These are phyloP conservation scores for Biscogniauxia marginata DNA, from an alignment of 2,329 filamentous ascomycete genomes.

Conservation along the genomic window DNA sequence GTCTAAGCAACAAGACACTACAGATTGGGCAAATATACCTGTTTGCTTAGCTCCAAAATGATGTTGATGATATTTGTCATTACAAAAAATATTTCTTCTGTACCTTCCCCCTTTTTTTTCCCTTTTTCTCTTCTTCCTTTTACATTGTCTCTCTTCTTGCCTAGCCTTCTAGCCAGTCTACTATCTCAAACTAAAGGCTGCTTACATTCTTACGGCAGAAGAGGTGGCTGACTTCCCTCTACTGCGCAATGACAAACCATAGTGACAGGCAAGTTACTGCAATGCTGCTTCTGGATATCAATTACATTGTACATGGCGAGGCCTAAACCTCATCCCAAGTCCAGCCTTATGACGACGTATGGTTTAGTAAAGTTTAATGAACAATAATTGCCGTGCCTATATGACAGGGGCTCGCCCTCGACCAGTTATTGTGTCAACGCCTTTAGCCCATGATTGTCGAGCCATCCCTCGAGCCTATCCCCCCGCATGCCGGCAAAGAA, in stretches of 20 bases:
- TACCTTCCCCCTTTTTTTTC: not conserved
- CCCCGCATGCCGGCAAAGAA: not conserved
- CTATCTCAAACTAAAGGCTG: not conserved
- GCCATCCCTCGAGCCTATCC: not conserved
- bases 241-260: not conserved
- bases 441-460: not conserved
- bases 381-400: not conserved
- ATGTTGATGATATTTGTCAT: not conserved
- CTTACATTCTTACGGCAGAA: not conserved
- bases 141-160: not conserved
- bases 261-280: not conserved
- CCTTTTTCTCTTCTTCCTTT: not conserved
- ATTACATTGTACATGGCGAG: not conserved
- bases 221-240: not conserved
- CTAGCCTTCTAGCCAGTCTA: not conserved
- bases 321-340: conserved; percentile 1
- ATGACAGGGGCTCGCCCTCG: not conserved
- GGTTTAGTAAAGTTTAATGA: not conserved
- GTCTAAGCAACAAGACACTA: conserved; percentile 3
- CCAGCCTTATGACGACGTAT: not conserved
- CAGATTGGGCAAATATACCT: conserved; percentile 9
- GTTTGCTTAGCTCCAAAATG: not conserved
- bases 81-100: not conserved
- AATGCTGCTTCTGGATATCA: not conserved
- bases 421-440: not conserved